Conservation (phyloP, 2,329 filamentous ascomycete species). For the Microsporum audouinii region DNA sequence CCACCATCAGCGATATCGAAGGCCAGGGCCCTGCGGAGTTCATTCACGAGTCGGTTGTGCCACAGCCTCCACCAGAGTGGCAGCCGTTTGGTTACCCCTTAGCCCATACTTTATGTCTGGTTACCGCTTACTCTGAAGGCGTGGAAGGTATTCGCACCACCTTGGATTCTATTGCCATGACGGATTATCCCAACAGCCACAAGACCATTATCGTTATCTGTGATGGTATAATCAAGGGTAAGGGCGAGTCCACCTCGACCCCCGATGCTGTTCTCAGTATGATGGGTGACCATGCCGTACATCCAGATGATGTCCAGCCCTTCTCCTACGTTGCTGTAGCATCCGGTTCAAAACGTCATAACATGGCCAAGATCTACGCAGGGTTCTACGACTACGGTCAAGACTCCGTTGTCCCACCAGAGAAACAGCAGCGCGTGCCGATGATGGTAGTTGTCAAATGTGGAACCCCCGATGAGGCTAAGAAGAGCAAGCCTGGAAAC, state of each 20-base stretch:
- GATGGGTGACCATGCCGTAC: conserved; percentile 82
- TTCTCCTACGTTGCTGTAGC: conserved; percentile 97
- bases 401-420: conserved; percentile 62
- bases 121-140: conserved; percentile 95
- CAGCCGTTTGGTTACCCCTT: conserved; percentile 93
- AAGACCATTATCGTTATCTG: conserved; percentile 94
- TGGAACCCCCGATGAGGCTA: conserved; percentile 77
- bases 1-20: conserved; percentile 50
- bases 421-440: conserved; percentile 91
- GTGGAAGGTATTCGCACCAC: conserved; percentile 86
- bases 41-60: conserved; percentile 89
- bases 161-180: conserved; percentile 89
- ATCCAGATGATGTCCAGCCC: conserved; percentile 68
- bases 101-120: conserved; percentile 84
- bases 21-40: conserved; percentile 80
- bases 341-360: conserved; percentile 92
- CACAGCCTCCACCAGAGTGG: conserved; percentile 92
- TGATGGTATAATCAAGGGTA: conserved; percentile 93
- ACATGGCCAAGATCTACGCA: conserved; percentile 97
- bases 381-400: conserved; percentile 96
- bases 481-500: conserved; percentile 81
- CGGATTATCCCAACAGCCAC: conserved; percentile 98
- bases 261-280: conserved; percentile 83
- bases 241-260: conserved; percentile 75
- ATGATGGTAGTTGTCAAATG: conserved; percentile 97